Evolutionary conservation across 768 basidiomycete genomes (phyloP).

Genomic region (Auricularia sp.): DNA sequence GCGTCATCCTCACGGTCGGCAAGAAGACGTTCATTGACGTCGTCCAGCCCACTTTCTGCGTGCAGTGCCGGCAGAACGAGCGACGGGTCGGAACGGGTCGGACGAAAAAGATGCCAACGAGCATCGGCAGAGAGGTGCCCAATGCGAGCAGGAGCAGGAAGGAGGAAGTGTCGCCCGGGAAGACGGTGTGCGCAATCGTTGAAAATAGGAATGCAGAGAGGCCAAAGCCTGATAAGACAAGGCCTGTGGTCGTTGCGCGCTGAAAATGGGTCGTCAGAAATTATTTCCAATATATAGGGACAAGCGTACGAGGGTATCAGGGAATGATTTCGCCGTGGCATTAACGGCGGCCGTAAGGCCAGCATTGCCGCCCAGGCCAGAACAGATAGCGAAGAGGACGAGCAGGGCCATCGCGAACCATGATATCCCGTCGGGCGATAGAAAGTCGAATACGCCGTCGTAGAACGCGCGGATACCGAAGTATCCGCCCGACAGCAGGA

Average conservation of each 20-base stretch:
- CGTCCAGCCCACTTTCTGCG: conserved; percentile 5
- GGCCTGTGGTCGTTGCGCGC: conserved; percentile 66
- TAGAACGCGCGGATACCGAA: conserved; percentile 61
- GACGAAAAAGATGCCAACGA: conserved; percentile 66
- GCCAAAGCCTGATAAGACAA: conserved; percentile 82
- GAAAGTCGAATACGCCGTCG: conserved; percentile 32
- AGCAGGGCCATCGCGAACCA: conserved; percentile 39
- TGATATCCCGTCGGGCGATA: conserved; percentile 15
- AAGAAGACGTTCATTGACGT: conserved; percentile 6
- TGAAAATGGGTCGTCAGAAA: conserved; percentile 16
- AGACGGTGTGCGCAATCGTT: conserved; percentile 57
- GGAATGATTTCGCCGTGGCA: conserved; percentile 74
- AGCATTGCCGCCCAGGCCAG: conserved; percentile 68
- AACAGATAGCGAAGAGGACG: conserved; percentile 55
- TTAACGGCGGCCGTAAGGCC: conserved; percentile 67
- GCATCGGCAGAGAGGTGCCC: conserved; percentile 72
- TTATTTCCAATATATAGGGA: background rate
- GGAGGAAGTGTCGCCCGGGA: conserved; percentile 67
- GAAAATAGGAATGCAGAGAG: conserved; percentile 89
- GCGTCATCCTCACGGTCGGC: background rate
- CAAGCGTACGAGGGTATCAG: conserved; percentile 49
- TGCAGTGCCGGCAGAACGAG: conserved; percentile 19
- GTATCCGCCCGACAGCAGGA: conserved; percentile 63
- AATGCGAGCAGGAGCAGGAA: conserved; percentile 67
- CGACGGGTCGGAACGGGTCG: conserved; percentile 63